Conservation (phyloP, 2,329 filamentous ascomycete species). For the Botrytis tulipae region DNA sequence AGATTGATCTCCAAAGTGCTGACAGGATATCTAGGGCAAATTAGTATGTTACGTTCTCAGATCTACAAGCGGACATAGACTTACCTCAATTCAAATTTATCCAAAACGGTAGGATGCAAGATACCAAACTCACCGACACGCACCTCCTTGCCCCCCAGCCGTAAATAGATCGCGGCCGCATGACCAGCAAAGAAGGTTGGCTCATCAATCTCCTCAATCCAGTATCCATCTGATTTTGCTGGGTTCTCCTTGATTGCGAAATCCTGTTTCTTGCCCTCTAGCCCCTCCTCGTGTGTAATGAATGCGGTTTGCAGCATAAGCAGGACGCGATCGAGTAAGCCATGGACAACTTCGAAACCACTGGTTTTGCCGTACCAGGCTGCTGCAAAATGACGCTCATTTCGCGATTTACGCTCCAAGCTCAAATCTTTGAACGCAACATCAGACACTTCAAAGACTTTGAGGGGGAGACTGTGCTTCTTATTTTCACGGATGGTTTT, state of each 20-base stretch:
- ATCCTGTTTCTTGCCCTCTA: constrained; percentile 50
- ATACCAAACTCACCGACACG: constrained; percentile 91
- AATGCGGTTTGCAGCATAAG: constrained; percentile 86
- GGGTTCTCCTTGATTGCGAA: constrained; percentile 54
- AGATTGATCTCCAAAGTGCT: constrained; percentile 94
- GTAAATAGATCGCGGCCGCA: constrained; percentile 78
- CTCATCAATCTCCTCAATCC: constrained; percentile 90
- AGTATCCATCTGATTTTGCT: constrained; percentile 72
- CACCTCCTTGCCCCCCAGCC: constrained; percentile 68
- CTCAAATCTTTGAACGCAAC: constrained; percentile 85
- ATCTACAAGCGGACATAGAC: constrained; percentile 30
- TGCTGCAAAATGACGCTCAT: constrained; percentile 94
- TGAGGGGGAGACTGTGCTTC: constrained; percentile 81
- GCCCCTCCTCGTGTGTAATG: constrained; percentile 70
- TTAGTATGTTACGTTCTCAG: constrained; percentile 23
- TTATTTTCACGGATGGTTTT: constrained; percentile 96
- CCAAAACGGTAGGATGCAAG: constrained; percentile 85
- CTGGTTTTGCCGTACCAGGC: constrained; percentile 92
- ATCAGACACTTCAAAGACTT: constrained; percentile 88
- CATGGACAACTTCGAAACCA: constrained; percentile 95
- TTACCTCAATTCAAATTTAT: constrained; percentile 86
- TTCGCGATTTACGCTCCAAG: constrained; percentile 81
- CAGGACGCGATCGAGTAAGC: constrained; percentile 86
- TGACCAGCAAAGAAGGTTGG: constrained; percentile 90
- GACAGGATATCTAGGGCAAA: constrained; percentile 69